These are phyloP conservation scores for Opeltia flavorubescens DNA, from an alignment of 495 filamentous ascomycete genomes.

Conservation along the genomic window DNA sequence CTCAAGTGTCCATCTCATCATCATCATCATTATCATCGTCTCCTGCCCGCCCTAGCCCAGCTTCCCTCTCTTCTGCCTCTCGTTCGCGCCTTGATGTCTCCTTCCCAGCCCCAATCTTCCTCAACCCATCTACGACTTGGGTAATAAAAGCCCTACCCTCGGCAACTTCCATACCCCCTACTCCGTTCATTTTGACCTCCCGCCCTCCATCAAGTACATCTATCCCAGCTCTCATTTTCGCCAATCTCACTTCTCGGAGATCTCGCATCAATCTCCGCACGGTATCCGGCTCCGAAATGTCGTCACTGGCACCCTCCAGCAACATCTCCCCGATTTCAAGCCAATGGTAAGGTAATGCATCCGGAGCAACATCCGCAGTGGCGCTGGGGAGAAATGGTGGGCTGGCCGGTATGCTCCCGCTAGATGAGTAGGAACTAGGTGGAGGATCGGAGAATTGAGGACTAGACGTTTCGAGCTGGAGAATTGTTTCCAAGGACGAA, in stretches of 20 bases:
- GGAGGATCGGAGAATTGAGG: conserved; percentile 63
- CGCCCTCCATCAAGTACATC: conserved; percentile 46
- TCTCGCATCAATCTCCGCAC: conserved; percentile 67
- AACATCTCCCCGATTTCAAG: conserved; percentile 76
- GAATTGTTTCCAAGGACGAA: conserved; percentile 53
- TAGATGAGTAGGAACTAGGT: conserved; percentile 37
- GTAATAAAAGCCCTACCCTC: conserved; percentile 75
- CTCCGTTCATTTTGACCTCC: conserved; percentile 61
- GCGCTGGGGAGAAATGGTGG: conserved; percentile 50
- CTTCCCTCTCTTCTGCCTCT: conserved; percentile 33
- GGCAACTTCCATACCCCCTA: conserved; percentile 81
- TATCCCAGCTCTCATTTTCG: conserved; percentile 70
- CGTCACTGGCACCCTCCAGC: conserved; percentile 71
- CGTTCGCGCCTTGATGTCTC: conserved; percentile 41
- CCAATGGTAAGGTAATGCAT: conserved; percentile 85
- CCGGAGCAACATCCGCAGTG: conserved; percentile 42
- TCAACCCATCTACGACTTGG: conserved; percentile 75
- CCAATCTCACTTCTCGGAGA: conserved; percentile 72
- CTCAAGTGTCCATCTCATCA: conserved; percentile 16
- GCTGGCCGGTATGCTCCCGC: conserved; percentile 29
- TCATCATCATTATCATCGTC: conserved; percentile 25
- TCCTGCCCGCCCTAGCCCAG: conserved; percentile 11
- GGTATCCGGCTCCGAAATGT: conserved; percentile 61
- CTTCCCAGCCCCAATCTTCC: conserved; percentile 41
- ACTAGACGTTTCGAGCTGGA: conserved; percentile 63